Percentiles rank a stretch among this genome's conserved stretches.
These are phyloP conservation scores for Auxenochlorella pyrenoidosa DNA, from an alignment of 139 green algal genomes.

Conservation along the genomic window DNA sequence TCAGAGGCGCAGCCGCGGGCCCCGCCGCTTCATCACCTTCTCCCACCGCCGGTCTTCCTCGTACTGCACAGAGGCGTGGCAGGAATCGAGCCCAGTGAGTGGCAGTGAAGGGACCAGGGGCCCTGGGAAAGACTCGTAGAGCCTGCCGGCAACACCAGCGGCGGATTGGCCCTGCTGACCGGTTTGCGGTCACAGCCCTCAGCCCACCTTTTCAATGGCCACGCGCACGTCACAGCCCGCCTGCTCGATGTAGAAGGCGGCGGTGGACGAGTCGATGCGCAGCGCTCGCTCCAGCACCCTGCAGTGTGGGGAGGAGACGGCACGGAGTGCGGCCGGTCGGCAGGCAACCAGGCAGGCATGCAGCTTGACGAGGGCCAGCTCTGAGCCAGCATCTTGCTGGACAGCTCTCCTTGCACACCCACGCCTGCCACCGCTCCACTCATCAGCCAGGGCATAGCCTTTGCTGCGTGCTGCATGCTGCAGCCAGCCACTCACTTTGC, in stretches of 20 bases:
- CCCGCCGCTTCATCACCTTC: background rate
- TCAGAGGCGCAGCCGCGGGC: background rate
- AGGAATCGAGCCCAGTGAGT: background rate
- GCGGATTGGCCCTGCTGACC: too few species aligned
- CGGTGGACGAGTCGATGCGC: background rate
- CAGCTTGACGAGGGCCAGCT: background rate
- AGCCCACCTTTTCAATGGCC: conserved; percentile 1
- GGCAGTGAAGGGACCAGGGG: background rate
- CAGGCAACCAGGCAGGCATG: background rate
- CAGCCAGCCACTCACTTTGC: background rate
- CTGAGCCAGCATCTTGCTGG: too few species aligned
- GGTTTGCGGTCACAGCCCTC: background rate
- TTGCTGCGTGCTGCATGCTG: background rate
- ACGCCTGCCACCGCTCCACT: background rate
- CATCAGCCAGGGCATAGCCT: too few species aligned
- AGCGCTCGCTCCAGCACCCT: background rate
- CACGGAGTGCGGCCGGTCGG: background rate
- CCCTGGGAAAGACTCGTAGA: too few species aligned
- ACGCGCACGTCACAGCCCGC: conserved; percentile 3
- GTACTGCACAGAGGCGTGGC: background rate
- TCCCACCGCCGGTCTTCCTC: conserved; percentile 16
- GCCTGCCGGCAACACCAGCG: too few species aligned
- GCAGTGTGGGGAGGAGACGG: background rate
- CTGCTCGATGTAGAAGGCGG: conserved; percentile 1
- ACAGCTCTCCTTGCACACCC: background rate